Percentiles rank a stretch among this genome's conserved stretches.
Evolutionary conservation across 2,329 filamentous ascomycete species (phyloP).

Genomic region (Ophiostoma australiae): DNA sequence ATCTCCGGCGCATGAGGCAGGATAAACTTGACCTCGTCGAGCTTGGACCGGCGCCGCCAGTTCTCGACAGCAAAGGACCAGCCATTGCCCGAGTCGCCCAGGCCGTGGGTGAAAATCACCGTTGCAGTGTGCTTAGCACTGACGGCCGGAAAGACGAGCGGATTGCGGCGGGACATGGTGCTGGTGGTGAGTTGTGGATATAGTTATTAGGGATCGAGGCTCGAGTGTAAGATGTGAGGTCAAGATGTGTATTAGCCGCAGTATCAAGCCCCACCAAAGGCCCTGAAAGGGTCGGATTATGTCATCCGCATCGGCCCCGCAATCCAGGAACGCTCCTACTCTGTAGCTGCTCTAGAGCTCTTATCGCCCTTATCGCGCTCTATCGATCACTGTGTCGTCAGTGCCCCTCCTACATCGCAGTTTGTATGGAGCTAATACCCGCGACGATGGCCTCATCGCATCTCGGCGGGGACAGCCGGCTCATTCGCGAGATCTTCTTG

Average conservation of each 20-base stretch:
- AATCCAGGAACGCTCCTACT: not conserved
- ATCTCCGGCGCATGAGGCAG: conserved; percentile 86
- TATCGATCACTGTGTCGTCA: not conserved
- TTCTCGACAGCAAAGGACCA: conserved; percentile 83
- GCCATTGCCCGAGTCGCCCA: conserved; percentile 76
- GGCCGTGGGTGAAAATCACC: conserved; percentile 87
- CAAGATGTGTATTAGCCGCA: too few species aligned
- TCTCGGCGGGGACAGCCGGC: not conserved
- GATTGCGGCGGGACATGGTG: conserved; percentile 32
- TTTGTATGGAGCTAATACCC: not conserved
- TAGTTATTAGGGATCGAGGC: not conserved
- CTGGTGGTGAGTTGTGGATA: not conserved
- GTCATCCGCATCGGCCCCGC: not conserved
- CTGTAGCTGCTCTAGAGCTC: not conserved
- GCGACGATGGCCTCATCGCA: conserved; percentile 14
- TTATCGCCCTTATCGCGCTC: not conserved
- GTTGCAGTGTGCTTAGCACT: conserved; percentile 79
- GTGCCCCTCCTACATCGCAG: conserved; percentile 13
- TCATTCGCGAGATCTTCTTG: conserved; percentile 5
- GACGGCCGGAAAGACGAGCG: conserved; percentile 71
- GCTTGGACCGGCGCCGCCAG: conserved; percentile 72
- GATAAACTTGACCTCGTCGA: conserved; percentile 88
- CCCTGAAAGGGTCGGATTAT: not conserved
- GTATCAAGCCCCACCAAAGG: not conserved
- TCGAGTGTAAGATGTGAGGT: not conserved